Evolutionary conservation across 805 yeast genomes (phyloP), one percentile per base, ranked within the genome.

Genomic region (Candida ovalis): DNA sequence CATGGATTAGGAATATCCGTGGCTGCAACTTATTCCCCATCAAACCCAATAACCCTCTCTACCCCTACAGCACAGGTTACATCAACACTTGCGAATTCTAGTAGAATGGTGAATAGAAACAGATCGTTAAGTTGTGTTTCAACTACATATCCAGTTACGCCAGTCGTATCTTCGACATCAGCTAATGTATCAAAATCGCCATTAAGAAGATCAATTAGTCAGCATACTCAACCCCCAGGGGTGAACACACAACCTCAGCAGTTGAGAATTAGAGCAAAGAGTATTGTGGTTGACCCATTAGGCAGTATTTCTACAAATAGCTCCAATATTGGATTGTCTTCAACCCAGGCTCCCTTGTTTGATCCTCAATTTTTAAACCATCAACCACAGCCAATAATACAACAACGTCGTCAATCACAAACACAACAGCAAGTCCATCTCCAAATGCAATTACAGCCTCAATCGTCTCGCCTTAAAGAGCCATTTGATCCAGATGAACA

Each of bases 51-150:
- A 10, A 32, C 48, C 4, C 37, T 36, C 21, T n/a, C 40, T 39
- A 17, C 41, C 3, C 25, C 46, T 10, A 12, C 43, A 15, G 15
- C 28, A 8, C 9, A 45, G 4, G 25, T 30, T 10, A 19, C 47
- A 13, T 35, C 38, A 3, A 38, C 41, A 2, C 23, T 38, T 17
- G 46, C 44, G 17, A 53, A 41, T 28, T 21, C 50, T 12, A 44
- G 24, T 35, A 40, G 57, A 13, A 21, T 40, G 2, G 38, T 40
- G 3, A 42, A 42, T 13, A 47, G 60, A 39, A 52, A 50, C 33
- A 47, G 61, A 35, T 57, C 61, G 4, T 44, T 52, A n/a, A 57
- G 58, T 42, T 43, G 48, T n/a, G 43, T 49, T 23, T 40, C 53
- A 7, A 17, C 40, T n/a, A 27, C 23, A 13, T 35, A 32, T 28